phyloP scores from a whole-genome alignment of 495 filamentous ascomycete species.

The Hypoxylon lenormandii region DNA sequence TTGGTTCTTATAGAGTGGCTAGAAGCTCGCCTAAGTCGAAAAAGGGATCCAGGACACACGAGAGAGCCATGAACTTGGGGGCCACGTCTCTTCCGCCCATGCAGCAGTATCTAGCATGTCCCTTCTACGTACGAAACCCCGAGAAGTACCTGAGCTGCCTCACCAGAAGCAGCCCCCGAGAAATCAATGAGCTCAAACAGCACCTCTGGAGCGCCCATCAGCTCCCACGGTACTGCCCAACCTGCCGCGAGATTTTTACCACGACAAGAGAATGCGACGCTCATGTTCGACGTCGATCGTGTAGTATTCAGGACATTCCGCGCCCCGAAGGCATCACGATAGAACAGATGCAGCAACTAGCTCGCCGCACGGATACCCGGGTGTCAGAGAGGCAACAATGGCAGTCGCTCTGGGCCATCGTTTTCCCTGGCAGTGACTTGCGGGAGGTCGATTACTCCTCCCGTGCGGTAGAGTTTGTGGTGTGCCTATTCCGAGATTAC shows the following conservation, averaged over 20 bases:
- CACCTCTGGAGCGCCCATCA: constrained; percentile 38
- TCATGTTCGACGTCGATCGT: constrained; percentile 28
- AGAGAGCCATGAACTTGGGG: not conserved
- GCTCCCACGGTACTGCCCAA: constrained; percentile 35
- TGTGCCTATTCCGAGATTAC: constrained; percentile 34
- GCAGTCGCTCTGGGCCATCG: constrained; percentile 38
- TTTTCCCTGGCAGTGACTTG: constrained; percentile 30
- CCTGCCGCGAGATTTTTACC: constrained; percentile 24
- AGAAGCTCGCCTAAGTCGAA: not conserved
- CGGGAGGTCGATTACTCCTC: constrained; percentile 7
- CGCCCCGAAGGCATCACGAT: constrained; percentile 39
- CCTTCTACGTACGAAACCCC: constrained; percentile 28
- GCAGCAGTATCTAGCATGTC: constrained; percentile 23
- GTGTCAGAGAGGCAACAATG: constrained; percentile 27
- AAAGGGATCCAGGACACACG: not conserved
- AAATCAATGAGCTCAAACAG: constrained; percentile 34
- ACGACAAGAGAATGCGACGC: constrained; percentile 18
- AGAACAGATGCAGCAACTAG: constrained; percentile 37
- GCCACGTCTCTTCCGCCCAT: no score
- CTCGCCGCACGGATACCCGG: constrained; percentile 6
- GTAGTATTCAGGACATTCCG: constrained; percentile 1
- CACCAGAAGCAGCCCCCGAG: constrained; percentile 11
- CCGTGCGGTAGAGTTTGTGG: constrained; percentile 13
- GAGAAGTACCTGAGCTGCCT: constrained; percentile 26
- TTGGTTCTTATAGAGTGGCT: not conserved